Conservation (phyloP, 371 early-diverging fungal species). For the Apophysomyces ossiformis region DNA sequence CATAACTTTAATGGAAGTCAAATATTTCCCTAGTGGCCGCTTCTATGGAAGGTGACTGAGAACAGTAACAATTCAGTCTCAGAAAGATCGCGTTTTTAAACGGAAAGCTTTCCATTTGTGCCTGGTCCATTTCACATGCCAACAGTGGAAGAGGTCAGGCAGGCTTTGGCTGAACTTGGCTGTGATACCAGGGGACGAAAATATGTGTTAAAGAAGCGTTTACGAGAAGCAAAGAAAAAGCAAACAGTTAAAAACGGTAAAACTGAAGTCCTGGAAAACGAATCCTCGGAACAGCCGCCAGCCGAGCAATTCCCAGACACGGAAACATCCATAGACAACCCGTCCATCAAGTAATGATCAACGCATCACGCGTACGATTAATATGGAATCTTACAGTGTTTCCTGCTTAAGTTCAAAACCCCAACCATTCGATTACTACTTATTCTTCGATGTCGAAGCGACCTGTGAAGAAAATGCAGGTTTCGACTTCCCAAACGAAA, state of each 20-base stretch:
- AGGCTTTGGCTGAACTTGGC: slow-evolving; percentile 47
- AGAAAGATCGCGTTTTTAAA: too few species aligned
- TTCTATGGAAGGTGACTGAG: too few species aligned
- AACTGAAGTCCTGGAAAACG: not conserved
- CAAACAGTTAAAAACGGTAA: slow-evolving; percentile 12
- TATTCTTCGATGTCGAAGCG: slow-evolving; percentile 85
- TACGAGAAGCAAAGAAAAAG: slow-evolving; percentile 53
- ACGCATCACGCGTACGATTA: not conserved
- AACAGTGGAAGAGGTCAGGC: slow-evolving; percentile 54
- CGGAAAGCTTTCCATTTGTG: too few species aligned
- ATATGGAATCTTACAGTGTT: not conserved
- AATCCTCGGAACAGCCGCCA: not conserved
- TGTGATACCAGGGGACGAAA: slow-evolving; percentile 58
- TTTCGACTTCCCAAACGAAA: slow-evolving; percentile 71
- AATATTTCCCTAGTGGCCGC: too few species aligned
- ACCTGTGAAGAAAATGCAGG: slow-evolving; percentile 71
- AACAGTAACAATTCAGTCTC: too few species aligned
- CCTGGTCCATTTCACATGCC: not conserved
- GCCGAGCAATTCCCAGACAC: not conserved
- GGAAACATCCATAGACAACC: not conserved
- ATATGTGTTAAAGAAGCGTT: slow-evolving; percentile 52
- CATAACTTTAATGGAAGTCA: too few species aligned
- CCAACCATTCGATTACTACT: slow-evolving; percentile 60
- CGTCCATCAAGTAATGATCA: not conserved
- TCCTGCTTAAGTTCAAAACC: not conserved